Evolutionary conservation across 179 eudicot genomes (phyloP).

Genomic region (Monotropa hypopitys): DNA sequence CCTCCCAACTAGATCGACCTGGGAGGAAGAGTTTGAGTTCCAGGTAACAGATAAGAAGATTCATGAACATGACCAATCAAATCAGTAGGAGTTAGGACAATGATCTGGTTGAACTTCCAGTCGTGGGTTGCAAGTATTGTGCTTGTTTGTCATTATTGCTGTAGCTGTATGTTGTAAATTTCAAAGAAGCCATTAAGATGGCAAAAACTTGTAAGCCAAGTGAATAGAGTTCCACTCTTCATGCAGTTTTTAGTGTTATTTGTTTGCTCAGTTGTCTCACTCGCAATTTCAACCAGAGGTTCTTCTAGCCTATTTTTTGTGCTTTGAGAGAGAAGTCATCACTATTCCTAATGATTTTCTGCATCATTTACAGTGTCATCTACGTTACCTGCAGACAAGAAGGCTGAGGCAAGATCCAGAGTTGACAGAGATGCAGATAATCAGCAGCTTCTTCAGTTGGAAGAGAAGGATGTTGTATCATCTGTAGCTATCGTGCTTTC

Average conservation of each 20-base stretch:
- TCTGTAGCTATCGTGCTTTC: constrained; percentile 66
- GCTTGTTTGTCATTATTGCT: too few relatives aligned
- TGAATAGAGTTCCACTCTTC: neutral
- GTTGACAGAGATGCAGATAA: constrained; percentile 63
- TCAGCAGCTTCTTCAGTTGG: constrained; percentile 56
- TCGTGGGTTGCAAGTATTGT: neutral
- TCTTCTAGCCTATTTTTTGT: too few relatives aligned
- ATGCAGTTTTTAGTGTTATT: neutral
- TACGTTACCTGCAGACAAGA: constrained; percentile 39
- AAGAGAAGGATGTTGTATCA: constrained; percentile 74
- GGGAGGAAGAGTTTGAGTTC: too few relatives aligned
- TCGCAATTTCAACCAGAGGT: too few relatives aligned
- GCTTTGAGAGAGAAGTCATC: neutral
- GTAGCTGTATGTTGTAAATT: neutral
- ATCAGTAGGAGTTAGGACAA: neutral
- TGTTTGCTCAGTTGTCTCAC: neutral
- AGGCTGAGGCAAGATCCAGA: constrained; percentile 58
- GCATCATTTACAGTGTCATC: neutral
- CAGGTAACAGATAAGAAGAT: too few relatives aligned
- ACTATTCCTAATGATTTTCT: neutral
- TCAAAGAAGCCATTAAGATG: neutral
- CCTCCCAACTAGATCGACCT: too few relatives aligned
- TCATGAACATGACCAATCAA: neutral
- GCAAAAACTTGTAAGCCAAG: neutral
- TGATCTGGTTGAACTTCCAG: neutral